A percentile compares a stretch with the other conserved stretches of the same genome.
Conservation (phyloP, 805 yeast species). For the Sugiyamaella mastotermitis region DNA sequence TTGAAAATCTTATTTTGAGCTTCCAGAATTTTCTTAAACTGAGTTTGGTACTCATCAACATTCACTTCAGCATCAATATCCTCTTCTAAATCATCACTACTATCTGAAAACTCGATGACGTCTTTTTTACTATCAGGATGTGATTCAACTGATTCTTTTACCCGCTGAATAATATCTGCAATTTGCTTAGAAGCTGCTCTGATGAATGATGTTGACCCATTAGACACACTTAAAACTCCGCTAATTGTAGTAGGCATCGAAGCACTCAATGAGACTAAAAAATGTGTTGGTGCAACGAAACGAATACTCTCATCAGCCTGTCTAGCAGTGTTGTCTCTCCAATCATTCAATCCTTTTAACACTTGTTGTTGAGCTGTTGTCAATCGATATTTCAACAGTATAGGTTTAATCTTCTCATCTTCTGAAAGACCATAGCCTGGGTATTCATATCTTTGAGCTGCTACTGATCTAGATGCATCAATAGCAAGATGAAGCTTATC, state of each 20-base stretch:
- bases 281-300: conserved; percentile 76
- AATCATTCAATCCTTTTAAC: conserved; percentile 56
- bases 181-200: conserved; percentile 52
- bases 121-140: neutral
- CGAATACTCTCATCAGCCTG: conserved; percentile 76
- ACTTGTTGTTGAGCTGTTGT: conserved; percentile 48
- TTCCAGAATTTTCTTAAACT: neutral
- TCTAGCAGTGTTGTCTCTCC: conserved; percentile 82
- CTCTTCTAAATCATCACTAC: conserved; percentile 2
- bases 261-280: conserved; percentile 55
- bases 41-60: neutral
- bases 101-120: too few species aligned
- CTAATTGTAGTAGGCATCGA: conserved; percentile 52
- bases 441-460: conserved; percentile 75
- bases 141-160: conserved; percentile 1
- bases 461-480: conserved; percentile 70
- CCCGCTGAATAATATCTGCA: conserved; percentile 44
- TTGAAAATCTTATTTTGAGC: too few species aligned
- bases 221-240: conserved; percentile 20
- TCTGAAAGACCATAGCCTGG: conserved; percentile 40
- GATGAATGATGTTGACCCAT: conserved; percentile 45
- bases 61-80: conserved; percentile 2
- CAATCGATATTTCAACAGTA: conserved; percentile 62
- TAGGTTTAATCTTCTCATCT: conserved; percentile 57
- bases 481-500: conserved; percentile 47